Percentiles rank a stretch among this genome's conserved stretches.
Evolutionary conservation across 164 flowering plant species (phyloP).

Genomic region (Buxus sempervirens): DNA sequence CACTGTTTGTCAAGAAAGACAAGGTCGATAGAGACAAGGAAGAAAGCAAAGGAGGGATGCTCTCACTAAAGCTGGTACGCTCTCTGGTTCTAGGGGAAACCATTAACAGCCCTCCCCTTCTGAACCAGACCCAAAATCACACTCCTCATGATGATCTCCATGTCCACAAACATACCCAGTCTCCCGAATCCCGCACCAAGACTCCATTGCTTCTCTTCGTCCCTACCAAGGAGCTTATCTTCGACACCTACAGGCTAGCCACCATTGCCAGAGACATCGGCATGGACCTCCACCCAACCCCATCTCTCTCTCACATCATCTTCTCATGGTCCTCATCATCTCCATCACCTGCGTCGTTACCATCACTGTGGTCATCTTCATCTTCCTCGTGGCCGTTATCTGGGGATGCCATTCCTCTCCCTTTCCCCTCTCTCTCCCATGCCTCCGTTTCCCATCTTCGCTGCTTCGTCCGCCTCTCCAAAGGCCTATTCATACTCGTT

Average conservation of each 20-base stretch:
- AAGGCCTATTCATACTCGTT: constrained; percentile 56
- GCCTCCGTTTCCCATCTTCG: constrained; percentile 45
- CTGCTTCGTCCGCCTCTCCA: constrained; percentile 41
- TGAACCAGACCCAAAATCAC: neutral
- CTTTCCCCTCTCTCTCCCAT: constrained; percentile 50
- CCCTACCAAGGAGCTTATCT: constrained; percentile 50
- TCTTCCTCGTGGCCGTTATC: constrained; percentile 23
- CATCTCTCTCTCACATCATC: constrained; percentile 64
- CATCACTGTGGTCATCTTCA: constrained; percentile 22
- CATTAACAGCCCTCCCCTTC: constrained; percentile 28
- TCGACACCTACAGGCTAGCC: constrained; percentile 49
- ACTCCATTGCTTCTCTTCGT: constrained; percentile 45
- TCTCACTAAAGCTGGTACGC: constrained; percentile 54
- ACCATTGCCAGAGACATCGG: constrained; percentile 61
- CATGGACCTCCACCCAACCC: constrained; percentile 56
- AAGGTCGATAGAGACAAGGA: constrained; percentile 10
- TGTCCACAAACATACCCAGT: neutral
- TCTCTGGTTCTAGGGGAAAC: constrained; percentile 52
- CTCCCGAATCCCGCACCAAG: constrained; percentile 8
- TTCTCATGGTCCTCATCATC: constrained; percentile 50
- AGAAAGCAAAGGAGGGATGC: constrained; percentile 31
- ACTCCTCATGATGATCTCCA: neutral
- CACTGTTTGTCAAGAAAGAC: constrained; percentile 10
- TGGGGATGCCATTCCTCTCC: constrained; percentile 40
- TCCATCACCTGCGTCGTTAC: constrained; percentile 12